A percentile compares a stretch with the other conserved stretches of the same genome.
These are phyloP conservation scores for Colletotrichum destructivum DNA, from an alignment of 2,329 filamentous ascomycete genomes.

Conservation along the genomic window DNA sequence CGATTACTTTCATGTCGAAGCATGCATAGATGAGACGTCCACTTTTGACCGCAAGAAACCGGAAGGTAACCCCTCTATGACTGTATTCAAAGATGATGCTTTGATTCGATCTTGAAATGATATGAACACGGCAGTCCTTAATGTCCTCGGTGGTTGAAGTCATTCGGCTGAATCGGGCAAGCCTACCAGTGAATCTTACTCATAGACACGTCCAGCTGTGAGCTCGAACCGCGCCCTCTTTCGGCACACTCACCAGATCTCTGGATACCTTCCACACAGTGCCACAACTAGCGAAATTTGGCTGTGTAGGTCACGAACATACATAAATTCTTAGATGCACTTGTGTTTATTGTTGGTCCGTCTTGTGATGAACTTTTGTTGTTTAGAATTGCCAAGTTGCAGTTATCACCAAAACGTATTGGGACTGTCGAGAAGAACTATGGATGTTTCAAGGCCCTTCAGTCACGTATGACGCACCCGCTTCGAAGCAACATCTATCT, in stretches of 20 bases:
- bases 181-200: too few relatives aligned
- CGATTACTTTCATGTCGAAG: background rate
- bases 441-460: background rate
- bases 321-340: background rate
- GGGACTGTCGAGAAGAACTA: background rate
- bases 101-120: too few relatives aligned
- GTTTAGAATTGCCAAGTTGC: background rate
- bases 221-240: background rate
- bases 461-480: background rate
- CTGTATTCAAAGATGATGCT: too few relatives aligned
- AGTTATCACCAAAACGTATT: background rate
- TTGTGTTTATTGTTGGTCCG: background rate
- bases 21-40: background rate
- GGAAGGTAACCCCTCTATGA: too few relatives aligned
- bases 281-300: background rate
- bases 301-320: background rate
- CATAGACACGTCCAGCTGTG: background rate
- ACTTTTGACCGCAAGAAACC: too few relatives aligned
- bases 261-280: background rate
- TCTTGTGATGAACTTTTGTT: background rate
- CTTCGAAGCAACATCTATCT: slow-evolving; percentile 2
- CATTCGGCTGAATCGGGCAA: too few relatives aligned
- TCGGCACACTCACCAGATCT: background rate
- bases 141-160: too few relatives aligned
- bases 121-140: too few relatives aligned